Conservation (phyloP, 2,329 filamentous ascomycete genomes). For the Clonostachys rhizophaga region DNA sequence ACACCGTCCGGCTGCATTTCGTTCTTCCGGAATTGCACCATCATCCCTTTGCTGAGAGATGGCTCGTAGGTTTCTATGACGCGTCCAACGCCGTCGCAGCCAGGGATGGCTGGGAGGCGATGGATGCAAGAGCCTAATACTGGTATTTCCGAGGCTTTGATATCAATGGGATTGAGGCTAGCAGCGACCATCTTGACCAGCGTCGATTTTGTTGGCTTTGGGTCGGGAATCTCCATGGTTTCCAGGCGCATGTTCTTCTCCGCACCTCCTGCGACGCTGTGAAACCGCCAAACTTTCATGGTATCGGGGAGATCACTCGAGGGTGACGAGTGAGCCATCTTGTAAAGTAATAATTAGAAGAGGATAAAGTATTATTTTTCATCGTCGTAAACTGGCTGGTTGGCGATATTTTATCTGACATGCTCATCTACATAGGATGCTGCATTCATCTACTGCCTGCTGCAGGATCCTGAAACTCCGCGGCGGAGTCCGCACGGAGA, state of each 20-base stretch:
- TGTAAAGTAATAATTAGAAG: no score
- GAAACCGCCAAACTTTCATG: not conserved
- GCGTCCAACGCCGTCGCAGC: constrained; percentile 39
- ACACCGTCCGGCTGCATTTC: not conserved
- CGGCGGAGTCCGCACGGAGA: no score
- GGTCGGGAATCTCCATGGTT: not conserved
- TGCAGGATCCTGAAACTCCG: no score
- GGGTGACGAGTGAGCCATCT: no score
- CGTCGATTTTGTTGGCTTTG: not conserved
- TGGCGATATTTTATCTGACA: no score
- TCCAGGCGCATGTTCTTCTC: not conserved
- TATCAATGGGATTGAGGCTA: constrained; percentile 31
- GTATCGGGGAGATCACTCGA: not conserved
- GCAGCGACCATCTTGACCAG: constrained; percentile 28
- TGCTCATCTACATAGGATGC: no score
- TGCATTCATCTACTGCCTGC: no score
- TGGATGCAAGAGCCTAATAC: constrained; percentile 18
- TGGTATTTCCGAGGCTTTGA: constrained; percentile 28
- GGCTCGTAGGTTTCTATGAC: constrained; percentile 18
- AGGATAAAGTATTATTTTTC: no score
- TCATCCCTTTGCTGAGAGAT: constrained; percentile 13
- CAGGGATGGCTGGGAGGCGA: constrained; percentile 28
- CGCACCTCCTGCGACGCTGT: not conserved
- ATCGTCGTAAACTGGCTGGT: no score
- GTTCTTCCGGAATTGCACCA: constrained; percentile 27